Conservation (phyloP, 1,284 basidiomycete species). For the Trichosporon coremiiforme region DNA sequence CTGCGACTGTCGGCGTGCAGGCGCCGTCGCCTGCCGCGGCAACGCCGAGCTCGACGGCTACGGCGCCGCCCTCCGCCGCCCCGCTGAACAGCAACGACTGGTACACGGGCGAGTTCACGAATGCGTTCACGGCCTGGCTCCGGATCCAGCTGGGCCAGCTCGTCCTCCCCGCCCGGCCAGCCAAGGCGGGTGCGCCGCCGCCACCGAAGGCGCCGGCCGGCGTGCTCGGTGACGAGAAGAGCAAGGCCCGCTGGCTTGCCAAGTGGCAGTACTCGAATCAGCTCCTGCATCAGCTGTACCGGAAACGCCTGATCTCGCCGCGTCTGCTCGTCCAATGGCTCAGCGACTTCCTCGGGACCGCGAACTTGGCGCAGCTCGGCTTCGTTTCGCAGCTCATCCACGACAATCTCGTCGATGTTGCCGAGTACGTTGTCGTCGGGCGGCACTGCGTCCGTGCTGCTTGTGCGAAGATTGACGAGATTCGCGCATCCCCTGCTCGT, state of each 20-base stretch:
- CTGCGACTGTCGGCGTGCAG: conserved; percentile 35
- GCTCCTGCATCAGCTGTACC: conserved; percentile 75
- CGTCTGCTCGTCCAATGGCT: conserved; percentile 80
- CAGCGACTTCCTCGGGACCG: conserved; percentile 70
- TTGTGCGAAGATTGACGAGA: conserved; percentile 65
- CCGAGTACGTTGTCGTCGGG: conserved; percentile 54
- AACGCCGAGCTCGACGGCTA: conserved; percentile 46
- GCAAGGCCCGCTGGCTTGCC: conserved; percentile 38
- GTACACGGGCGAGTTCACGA: conserved; percentile 89
- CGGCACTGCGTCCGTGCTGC: conserved; percentile 43
- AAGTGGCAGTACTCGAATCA: conserved; percentile 60
- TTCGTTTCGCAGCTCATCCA: conserved; percentile 77
- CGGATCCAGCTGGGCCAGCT: conserved; percentile 87
- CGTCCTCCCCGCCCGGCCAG: conserved; percentile 73
- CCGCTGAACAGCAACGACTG: conserved; percentile 69
- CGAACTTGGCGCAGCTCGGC: conserved; percentile 80
- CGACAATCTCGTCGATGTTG: conserved; percentile 74
- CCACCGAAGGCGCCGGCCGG: conserved; percentile 57
- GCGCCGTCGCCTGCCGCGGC: conserved; percentile 43
- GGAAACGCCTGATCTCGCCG: conserved; percentile 78
- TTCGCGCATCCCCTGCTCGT: conserved; percentile 39
- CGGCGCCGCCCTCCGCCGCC: conserved; percentile 43
- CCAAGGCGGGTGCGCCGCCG: conserved; percentile 62
- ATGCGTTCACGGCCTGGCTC: conserved; percentile 80
- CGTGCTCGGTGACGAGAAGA: conserved; percentile 47